Percentiles rank a stretch among this genome's conserved stretches.
These are phyloP conservation scores for Nepenthes mirabilis DNA, from an alignment of 148 eudicot genomes.

Conservation along the genomic window DNA sequence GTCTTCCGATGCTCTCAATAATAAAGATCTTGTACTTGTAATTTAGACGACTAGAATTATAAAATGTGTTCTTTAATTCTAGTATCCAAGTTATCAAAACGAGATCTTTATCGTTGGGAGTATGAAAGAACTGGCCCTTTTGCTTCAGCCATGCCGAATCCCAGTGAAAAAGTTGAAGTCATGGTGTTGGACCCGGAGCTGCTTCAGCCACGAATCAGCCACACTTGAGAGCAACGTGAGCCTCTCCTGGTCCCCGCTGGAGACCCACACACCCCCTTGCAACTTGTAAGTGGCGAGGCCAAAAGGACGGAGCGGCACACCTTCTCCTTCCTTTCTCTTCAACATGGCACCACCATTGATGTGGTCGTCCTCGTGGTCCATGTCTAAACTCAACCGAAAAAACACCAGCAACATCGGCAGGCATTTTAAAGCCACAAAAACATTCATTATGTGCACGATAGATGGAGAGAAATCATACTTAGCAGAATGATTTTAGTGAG, in stretches of 20 bases:
- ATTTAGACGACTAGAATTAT: too few relatives aligned
- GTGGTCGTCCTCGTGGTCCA: conserved; percentile 50
- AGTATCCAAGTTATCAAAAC: too few relatives aligned
- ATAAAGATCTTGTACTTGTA: too few relatives aligned
- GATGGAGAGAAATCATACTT: not conserved
- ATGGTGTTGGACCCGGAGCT: conserved; percentile 80
- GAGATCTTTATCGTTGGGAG: too few relatives aligned
- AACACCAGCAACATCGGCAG: not conserved
- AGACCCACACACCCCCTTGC: conserved; percentile 76
- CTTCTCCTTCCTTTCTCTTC: conserved; percentile 61
- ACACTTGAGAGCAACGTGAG: conserved; percentile 63
- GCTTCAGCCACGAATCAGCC: conserved; percentile 98
- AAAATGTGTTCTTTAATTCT: too few relatives aligned
- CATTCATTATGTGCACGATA: not conserved
- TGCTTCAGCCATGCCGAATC: conserved; percentile 41
- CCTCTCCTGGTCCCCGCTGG: conserved; percentile 63
- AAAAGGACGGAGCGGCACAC: conserved; percentile 63
- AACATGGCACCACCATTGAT: conserved; percentile 7
- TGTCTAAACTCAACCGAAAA: conserved; percentile 21
- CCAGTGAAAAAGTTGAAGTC: conserved; percentile 85
- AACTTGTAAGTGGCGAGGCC: conserved; percentile 89
- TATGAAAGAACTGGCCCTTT: not conserved
- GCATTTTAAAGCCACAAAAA: not conserved
- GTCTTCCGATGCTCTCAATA: too few relatives aligned
- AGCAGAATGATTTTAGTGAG: not conserved